Base-by-base conservation (phyloP, 2,329 filamentous ascomycete species). In the Ascochyta koolunga region DNA sequence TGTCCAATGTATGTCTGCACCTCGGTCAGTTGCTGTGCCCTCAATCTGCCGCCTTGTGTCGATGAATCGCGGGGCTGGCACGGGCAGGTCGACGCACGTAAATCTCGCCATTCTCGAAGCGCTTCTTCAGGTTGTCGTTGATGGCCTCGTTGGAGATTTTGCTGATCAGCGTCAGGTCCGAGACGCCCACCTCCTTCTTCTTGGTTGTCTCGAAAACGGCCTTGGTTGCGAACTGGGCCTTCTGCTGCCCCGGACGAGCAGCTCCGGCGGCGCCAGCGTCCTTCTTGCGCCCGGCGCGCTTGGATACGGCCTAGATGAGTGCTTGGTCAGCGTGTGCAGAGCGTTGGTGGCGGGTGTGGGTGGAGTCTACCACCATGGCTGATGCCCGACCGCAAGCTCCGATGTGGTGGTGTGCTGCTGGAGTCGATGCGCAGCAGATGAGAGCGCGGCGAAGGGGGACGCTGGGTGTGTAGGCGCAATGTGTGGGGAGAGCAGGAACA, bases 61-160 rank as follows among this genome's bases (percentile, higher is more conserved):
- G 56, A 18, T 45, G 42, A 36, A 48, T 57, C 63, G 65, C 57
- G 66, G 65, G 64, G 59, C 57, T 54, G 61, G 57, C 56, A 63
- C 59, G 52, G 57, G 58, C 56, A 60, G 62, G 58, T 60, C 54
- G 55, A 78, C 82, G 72, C 77, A 87, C 85, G 81, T 99, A 99
- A 76, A 99, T 99, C 79, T 99, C 93, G 76, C 84, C 89, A 82
- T 93, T 93, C 74, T 98, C 91, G 77, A 99, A 99, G 59, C 95
- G 88, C 81, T 98, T 96, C 83, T 97, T 96, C 76, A 99, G 76
- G 76, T 99, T 99, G 53, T 98, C 95, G 80, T 99, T 99, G 82
- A 99, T 99, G 58, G 93, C 93, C 77, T 99, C 95, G 77, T 99
- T 98, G 64, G 93, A 96, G 62, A 99, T 96, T 78, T 98, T 98